Percentiles rank a stretch among this genome's conserved stretches.
Evolutionary conservation across 2,329 filamentous ascomycete species (phyloP).

Genomic region (Paracorniculantispora psalliotae): DNA sequence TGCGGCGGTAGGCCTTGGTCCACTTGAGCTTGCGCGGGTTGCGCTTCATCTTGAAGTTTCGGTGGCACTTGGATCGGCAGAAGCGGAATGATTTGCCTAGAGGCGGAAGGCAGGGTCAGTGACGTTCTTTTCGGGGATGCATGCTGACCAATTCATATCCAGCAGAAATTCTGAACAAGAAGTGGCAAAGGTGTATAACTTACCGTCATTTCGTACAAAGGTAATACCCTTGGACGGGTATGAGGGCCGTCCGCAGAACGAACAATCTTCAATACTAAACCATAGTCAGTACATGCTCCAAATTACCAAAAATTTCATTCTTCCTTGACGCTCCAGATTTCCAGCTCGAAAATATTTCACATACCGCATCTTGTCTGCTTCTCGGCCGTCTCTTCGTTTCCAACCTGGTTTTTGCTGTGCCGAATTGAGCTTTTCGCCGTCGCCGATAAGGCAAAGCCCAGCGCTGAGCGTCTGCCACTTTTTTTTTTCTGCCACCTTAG

Average conservation of each 20-base stretch:
- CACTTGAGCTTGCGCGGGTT: constrained; percentile 95
- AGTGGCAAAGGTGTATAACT: constrained; percentile 6
- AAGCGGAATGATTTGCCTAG: constrained; percentile 50
- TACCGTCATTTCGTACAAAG: constrained; percentile 46
- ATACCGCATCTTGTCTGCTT: constrained; percentile 15
- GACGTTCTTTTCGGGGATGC: background rate
- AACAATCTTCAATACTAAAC: constrained; percentile 40
- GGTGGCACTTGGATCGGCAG: constrained; percentile 56
- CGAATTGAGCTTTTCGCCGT: background rate
- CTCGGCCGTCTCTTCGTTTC: constrained; percentile 8
- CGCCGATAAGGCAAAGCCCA: background rate
- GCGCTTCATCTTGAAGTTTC: constrained; percentile 94
- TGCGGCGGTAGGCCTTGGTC: constrained; percentile 87
- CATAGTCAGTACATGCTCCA: constrained; percentile 2
- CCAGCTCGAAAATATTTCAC: background rate
- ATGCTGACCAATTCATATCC: background rate
- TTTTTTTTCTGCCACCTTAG: constrained; percentile 20
- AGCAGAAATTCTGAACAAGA: background rate
- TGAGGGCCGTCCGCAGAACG: constrained; percentile 44
- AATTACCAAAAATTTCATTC: background rate
- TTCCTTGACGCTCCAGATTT: background rate
- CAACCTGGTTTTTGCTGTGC: background rate
- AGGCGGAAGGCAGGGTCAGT: background rate
- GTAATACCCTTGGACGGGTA: constrained; percentile 54
- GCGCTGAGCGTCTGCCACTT: constrained; percentile 11